Conservation (phyloP, 495 filamentous ascomycete genomes). For the Penicillium maclennaniae region DNA sequence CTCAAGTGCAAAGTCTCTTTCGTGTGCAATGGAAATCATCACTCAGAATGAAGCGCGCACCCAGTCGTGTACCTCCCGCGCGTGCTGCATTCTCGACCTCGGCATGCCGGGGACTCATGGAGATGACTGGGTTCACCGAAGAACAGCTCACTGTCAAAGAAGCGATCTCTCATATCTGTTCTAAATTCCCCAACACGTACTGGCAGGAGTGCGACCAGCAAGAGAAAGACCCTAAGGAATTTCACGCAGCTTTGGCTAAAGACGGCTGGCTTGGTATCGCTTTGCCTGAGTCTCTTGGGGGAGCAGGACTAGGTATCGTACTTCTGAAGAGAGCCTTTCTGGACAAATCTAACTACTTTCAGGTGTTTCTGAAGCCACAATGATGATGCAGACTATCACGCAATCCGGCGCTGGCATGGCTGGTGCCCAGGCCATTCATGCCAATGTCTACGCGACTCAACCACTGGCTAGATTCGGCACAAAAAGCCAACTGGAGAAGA, state of each 20-base stretch:
- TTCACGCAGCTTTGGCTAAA: conserved; percentile 70
- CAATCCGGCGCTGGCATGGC: conserved; percentile 76
- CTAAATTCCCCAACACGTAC: conserved; percentile 59
- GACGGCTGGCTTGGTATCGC: conserved; percentile 84
- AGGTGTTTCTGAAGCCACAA: conserved; percentile 72
- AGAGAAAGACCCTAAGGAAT: conserved; percentile 64
- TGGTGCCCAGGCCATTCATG: conserved; percentile 72
- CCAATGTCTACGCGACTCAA: conserved; percentile 75
- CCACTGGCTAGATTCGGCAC: conserved; percentile 69
- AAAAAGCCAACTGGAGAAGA: conserved; percentile 52
- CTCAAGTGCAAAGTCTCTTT: conserved; percentile 9
- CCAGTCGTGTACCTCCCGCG: conserved; percentile 1
- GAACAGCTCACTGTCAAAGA: conserved; percentile 69
- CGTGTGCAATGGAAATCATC: conserved; percentile 7
- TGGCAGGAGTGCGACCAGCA: conserved; percentile 68
- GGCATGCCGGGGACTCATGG: conserved; percentile 52
- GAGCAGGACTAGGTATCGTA: conserved; percentile 65
- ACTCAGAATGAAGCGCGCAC: background rate
- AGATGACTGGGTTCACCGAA: conserved; percentile 65
- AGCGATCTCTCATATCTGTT: conserved; percentile 64
- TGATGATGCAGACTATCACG: conserved; percentile 81
- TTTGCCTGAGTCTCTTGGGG: conserved; percentile 66
- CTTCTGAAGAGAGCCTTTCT: conserved; percentile 48
- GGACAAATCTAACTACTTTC: background rate
- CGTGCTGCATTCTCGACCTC: conserved; percentile 29